Evolutionary conservation across 371 early-diverging fungal species (phyloP).

Genomic region (Mucor circinelloides): DNA sequence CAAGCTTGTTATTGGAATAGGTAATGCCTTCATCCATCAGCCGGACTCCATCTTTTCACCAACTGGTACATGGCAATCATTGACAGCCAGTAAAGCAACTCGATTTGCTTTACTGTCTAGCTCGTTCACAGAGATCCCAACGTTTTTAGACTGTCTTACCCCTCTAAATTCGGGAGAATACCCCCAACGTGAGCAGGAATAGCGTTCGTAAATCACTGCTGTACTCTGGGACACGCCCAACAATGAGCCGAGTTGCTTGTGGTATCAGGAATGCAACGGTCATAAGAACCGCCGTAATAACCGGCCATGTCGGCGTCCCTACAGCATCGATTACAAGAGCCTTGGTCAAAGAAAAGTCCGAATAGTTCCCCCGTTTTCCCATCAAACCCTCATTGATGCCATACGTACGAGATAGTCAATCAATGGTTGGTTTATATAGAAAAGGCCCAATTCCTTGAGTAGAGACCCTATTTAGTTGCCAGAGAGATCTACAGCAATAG

Average conservation of each 20-base stretch:
- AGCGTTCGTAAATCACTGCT: neutral
- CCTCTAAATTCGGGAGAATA: neutral
- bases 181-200: neutral
- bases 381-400: neutral
- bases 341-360: neutral
- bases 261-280: neutral
- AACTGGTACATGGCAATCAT: too few species aligned
- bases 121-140: too few species aligned
- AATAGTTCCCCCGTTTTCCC: neutral
- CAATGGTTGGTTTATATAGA: neutral
- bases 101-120: too few species aligned
- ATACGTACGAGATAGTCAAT: neutral
- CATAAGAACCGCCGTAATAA: neutral
- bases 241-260: neutral
- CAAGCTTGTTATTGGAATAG: too few species aligned
- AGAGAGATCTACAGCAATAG: neutral
- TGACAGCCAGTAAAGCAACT: too few species aligned
- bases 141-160: too few species aligned
- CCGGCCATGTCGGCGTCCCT: neutral
- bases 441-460: neutral
- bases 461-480: neutral
- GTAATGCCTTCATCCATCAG: too few species aligned
- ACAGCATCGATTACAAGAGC: neutral
- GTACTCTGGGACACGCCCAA: neutral
- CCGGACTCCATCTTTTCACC: too few species aligned